phyloP scores from a whole-genome alignment of 352 stramenopile genomes.

The Pythium oligandrum region DNA sequence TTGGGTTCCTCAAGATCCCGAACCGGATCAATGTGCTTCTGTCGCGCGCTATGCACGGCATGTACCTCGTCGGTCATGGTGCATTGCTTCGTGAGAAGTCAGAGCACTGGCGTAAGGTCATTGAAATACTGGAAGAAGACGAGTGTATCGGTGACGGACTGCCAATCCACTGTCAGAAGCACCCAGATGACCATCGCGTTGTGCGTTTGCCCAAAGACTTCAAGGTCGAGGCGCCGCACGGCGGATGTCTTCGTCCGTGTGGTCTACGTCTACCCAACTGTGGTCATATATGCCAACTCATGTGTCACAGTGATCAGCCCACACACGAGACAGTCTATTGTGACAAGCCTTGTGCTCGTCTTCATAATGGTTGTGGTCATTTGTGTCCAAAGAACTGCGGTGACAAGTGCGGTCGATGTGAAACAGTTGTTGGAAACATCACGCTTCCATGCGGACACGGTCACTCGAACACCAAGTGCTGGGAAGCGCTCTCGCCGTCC shows the following conservation, averaged over 20 bases:
- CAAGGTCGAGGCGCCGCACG: conserved; percentile 48
- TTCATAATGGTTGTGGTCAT: conserved; percentile 42
- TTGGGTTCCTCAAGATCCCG: conserved; percentile 69
- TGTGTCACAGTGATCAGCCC: conserved; percentile 58
- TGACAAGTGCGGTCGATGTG: conserved; percentile 54
- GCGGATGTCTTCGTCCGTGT: conserved; percentile 58
- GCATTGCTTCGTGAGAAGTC: conserved; percentile 27
- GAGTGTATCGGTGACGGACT: conserved; percentile 35
- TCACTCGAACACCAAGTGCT: background rate
- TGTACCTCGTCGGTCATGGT: conserved; percentile 60
- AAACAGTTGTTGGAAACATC: conserved; percentile 31
- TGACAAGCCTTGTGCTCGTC: conserved; percentile 45
- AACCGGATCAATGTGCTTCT: conserved; percentile 73
- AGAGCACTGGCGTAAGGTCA: conserved; percentile 44
- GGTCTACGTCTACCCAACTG: conserved; percentile 37
- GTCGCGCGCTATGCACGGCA: conserved; percentile 48
- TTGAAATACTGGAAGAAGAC: conserved; percentile 45
- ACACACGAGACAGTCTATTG: conserved; percentile 45
- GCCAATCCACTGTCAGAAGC: conserved; percentile 34
- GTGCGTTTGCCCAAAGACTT: conserved; percentile 30
- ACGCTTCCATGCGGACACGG: conserved; percentile 49
- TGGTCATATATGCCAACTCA: conserved; percentile 41
- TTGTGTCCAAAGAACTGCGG: conserved; percentile 50
- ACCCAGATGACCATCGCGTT: conserved; percentile 23
- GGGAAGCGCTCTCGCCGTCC: conserved; percentile 4